Percentiles rank a stretch among this genome's conserved stretches.
Conservation (phyloP, 108 stramenopile genomes). For the Cyclotella sp. region DNA sequence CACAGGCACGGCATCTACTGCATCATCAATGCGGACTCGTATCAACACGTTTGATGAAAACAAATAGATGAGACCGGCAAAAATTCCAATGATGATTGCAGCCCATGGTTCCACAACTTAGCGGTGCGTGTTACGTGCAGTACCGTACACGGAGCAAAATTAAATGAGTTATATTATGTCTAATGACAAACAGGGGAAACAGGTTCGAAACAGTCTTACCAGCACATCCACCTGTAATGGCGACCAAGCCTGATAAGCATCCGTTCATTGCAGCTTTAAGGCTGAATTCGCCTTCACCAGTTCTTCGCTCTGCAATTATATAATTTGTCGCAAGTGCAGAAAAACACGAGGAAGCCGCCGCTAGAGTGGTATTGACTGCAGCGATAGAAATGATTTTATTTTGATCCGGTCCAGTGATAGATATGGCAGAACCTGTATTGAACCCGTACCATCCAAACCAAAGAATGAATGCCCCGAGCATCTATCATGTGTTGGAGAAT, state of each 20-base stretch:
- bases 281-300: constrained; percentile 70
- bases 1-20: constrained; percentile 82
- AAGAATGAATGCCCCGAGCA: constrained; percentile 79
- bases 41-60: constrained; percentile 63
- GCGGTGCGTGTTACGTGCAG: too few relatives aligned
- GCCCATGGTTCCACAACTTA: constrained; percentile 75
- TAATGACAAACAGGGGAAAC: background rate
- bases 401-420: constrained; percentile 59
- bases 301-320: constrained; percentile 53
- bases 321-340: constrained; percentile 66
- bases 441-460: constrained; percentile 91
- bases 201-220: constrained; percentile 42
- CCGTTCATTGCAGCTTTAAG: constrained; percentile 78
- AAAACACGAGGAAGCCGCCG: constrained; percentile 68
- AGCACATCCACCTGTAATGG: constrained; percentile 87
- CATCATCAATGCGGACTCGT: constrained; percentile 84
- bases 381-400: constrained; percentile 68
- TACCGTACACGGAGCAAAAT: background rate
- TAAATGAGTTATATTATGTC: background rate
- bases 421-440: constrained; percentile 86
- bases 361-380: constrained; percentile 93
- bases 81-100: constrained; percentile 82
- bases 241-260: constrained; percentile 71
- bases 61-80: constrained; percentile 85
- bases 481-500: constrained; percentile 62